These are phyloP conservation scores for Zygotorulaspora florentina DNA, from an alignment of 805 yeast species.

Conservation along the genomic window DNA sequence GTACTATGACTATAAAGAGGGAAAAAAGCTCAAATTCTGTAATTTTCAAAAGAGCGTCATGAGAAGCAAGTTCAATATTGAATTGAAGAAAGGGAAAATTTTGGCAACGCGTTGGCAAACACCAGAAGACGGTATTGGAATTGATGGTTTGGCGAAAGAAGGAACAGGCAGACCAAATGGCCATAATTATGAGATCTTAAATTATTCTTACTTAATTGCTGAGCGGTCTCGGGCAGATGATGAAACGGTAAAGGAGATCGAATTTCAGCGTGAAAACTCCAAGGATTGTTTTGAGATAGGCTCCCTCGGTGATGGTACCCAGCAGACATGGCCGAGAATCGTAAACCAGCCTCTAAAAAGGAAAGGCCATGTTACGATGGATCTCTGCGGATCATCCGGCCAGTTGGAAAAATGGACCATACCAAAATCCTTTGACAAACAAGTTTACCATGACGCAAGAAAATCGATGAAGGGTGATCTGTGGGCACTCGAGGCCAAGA, in stretches of 20 bases:
- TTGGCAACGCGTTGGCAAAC: conserved; percentile 68
- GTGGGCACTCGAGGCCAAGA: conserved; percentile 74
- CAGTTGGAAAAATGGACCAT: conserved; percentile 82
- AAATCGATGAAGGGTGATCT: conserved; percentile 80
- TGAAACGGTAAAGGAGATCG: conserved; percentile 40
- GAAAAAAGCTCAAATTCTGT: conserved; percentile 67
- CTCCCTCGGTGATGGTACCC: conserved; percentile 22
- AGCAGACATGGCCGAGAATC: conserved; percentile 64
- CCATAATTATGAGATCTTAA: conserved; percentile 64
- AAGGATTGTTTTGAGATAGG: conserved; percentile 21
- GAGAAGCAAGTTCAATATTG: conserved; percentile 77
- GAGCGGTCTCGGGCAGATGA: conserved; percentile 51
- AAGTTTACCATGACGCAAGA: conserved; percentile 83
- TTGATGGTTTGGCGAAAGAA: conserved; percentile 34
- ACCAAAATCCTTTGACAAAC: conserved; percentile 70
- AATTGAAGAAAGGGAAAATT: conserved; percentile 75
- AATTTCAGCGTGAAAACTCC: conserved; percentile 36
- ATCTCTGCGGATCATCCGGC: conserved; percentile 76
- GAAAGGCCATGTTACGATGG: conserved; percentile 77
- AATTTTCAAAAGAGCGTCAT: conserved; percentile 64
- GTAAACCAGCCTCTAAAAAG: conserved; percentile 67
- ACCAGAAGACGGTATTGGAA: conserved; percentile 53
- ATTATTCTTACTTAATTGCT: conserved; percentile 68
- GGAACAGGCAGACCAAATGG: conserved; percentile 82
- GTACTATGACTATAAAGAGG: conserved; percentile 51